Percentiles rank a stretch among this genome's conserved stretches.
These are phyloP conservation scores for Skeletonema grethae DNA, from an alignment of 108 stramenopile species.

Conservation along the genomic window DNA sequence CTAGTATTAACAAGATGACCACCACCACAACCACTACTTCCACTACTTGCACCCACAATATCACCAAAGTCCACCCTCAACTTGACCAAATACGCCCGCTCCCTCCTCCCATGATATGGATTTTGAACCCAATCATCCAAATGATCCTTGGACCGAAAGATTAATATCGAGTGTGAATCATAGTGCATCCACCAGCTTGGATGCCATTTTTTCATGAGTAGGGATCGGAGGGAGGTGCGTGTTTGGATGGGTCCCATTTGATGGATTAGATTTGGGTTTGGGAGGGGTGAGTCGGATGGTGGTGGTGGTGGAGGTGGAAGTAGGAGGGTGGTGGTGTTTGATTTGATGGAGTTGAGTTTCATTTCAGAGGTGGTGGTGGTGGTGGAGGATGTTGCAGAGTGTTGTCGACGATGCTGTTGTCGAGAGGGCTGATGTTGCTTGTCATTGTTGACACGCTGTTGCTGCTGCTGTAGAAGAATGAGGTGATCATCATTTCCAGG, in stretches of 20 bases:
- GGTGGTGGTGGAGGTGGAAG: background rate
- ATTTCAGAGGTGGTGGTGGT: too few relatives aligned
- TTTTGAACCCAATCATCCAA: conserved; percentile 56
- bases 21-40: too few relatives aligned
- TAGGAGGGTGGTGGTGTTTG: too few relatives aligned
- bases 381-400: background rate
- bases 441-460: too few relatives aligned
- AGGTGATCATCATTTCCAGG: background rate
- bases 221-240: conserved; percentile 46
- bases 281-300: conserved; percentile 17
- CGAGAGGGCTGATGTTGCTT: too few relatives aligned
- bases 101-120: conserved; percentile 49
- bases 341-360: too few relatives aligned
- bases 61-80: conserved; percentile 50
- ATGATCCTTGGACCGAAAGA: conserved; percentile 44
- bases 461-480: too few relatives aligned
- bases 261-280: conserved; percentile 22
- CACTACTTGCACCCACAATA: conserved; percentile 12
- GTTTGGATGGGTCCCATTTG: conserved; percentile 44
- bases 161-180: conserved; percentile 27
- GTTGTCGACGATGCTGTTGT: background rate
- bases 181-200: conserved; percentile 44
- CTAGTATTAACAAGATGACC: background rate
- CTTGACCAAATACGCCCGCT: conserved; percentile 52
- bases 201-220: conserved; percentile 59